Base-by-base conservation (phyloP, 2,329 filamentous ascomycete genomes). In the Microdochium nivale region DNA sequence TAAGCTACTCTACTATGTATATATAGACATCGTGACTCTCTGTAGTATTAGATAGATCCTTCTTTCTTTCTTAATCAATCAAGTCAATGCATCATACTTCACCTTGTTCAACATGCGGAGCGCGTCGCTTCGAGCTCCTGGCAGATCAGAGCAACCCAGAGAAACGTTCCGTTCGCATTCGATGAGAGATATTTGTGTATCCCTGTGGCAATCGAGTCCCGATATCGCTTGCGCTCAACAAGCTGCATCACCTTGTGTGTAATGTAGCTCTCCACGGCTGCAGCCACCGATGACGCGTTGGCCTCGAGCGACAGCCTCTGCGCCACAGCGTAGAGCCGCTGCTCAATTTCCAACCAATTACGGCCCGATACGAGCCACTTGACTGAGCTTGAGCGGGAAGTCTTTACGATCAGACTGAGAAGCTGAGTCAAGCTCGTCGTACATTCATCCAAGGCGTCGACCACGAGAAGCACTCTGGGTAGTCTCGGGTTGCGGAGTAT, bases 291-390 rank as follows among this genome's bases (percentile, higher is more conserved):
- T 9, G 40, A 10, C 9, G 10, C 40, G 40, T 44, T 44, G 40
- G 19, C 21, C 40, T 44, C 40, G 19, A 44, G 40, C 10, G 40
- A 44, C 40, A 44, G 40, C 40, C 19, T 44, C 10, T 44, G 14
- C 40, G 14, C 21, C 14, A 44, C 40, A 9, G 9, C 14, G 14
- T 21, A 8, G 8, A 44, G 40, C 9, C 10, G 9, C 19, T 23
- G 8, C 40, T 10, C 40, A 44, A 44, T 23, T 21, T 23, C 10
- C 8, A n/a, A 9, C 14, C 14, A 16, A n/a, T 44, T 44, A 16
- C 40, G 14, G 40, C 40, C 19, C 9, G 40, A 44, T 8, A 44
- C 19, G 14, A 44, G 44, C 21, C 55, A 47, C 19, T 57, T 53
- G 2, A 25, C 44, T 33, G 9, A 9, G 32, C 9, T 33, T 33